Percentiles rank a stretch among this genome's conserved stretches.
These are phyloP conservation scores for Dentiscutata heterogama DNA, from an alignment of 371 early-diverging fungal genomes.

Conservation along the genomic window DNA sequence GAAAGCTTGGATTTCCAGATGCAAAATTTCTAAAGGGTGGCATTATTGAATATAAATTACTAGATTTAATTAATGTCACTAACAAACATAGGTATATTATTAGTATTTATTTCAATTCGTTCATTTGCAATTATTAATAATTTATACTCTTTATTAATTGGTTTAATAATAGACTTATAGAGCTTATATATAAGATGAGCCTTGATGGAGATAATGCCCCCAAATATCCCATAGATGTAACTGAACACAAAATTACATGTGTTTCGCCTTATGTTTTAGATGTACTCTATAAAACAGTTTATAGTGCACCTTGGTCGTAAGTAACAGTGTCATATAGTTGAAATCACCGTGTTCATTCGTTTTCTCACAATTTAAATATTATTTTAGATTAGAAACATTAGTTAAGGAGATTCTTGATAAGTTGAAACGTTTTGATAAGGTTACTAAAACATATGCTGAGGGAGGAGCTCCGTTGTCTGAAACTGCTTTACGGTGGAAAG, in stretches of 20 bases:
- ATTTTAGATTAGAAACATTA: constrained; percentile 70
- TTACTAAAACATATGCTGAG: constrained; percentile 53
- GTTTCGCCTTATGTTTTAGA: constrained; percentile 84
- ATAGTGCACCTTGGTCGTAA: constrained; percentile 84
- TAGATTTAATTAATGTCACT: constrained; percentile 78
- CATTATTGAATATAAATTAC: constrained; percentile 66
- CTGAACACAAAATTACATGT: constrained; percentile 63
- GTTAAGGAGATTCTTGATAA: constrained; percentile 82
- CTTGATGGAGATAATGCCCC: constrained; percentile 75
- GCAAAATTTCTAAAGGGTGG: constrained; percentile 82
- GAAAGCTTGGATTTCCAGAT: constrained; percentile 62
- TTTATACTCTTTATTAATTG: background rate
- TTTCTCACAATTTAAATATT: background rate
- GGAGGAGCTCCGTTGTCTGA: constrained; percentile 50
- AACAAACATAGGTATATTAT: constrained; percentile 71
- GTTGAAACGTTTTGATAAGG: constrained; percentile 75
- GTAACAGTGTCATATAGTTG: constrained; percentile 30
- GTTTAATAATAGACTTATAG: constrained; percentile 60
- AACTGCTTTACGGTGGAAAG: constrained; percentile 75
- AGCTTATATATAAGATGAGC: constrained; percentile 86
- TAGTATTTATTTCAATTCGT: background rate
- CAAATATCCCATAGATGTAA: constrained; percentile 60
- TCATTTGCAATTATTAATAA: background rate
- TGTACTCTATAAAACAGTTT: constrained; percentile 79
- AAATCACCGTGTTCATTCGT: too few relatives aligned